Evolutionary conservation across 140 eudicot species (phyloP), one percentile per base, ranked within the genome.

Genomic region (Stevia rebaudiana): DNA sequence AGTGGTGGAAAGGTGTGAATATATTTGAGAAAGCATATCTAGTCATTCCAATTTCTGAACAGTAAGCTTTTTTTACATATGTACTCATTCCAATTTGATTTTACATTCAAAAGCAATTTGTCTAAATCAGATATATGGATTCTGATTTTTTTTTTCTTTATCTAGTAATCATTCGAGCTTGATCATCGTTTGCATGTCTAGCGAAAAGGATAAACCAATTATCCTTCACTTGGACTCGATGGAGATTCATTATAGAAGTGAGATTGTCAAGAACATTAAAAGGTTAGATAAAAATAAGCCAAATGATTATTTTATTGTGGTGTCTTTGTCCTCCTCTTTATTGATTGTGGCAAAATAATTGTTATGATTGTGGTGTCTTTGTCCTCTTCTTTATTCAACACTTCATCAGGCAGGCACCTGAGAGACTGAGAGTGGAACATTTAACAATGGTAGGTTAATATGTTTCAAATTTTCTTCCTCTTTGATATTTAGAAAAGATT

Each of bases 41-140:
- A 15, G 5, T 47, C 12, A 47, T 47, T 15, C 24, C 11, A 47
- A 15, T 47, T 17, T 1, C 1, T 47, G 53, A 8, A 49, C 2
- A 1, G 55, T 49, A 49, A 18, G 55, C 8, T 18, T 49, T 49
- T 9, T 8, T 49, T 3, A 49, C 22, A 49, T 49, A 49, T 49
- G 35, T 30, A 30, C 35, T 47, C 12, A 47, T 47, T 15, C 24
- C 11, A 47, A 15, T 47, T 17, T 1, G n/a, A n/a, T 2, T 47
- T 49, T 49, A 18, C 55, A 49, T 49, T 49, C 55, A 49, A 49
- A 19, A 8, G 22, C 50, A 47, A 17, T 47, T 47, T 47, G 53
- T 47, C 12, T 19, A 49, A 49, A 49, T 49, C 55, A 49, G 55
- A 49, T 49, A 49, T 49, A 49, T 19, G 18, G 55, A 49, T 49